Conservation (phyloP, 345 rosid species). For the Lumnitzera littorea region DNA sequence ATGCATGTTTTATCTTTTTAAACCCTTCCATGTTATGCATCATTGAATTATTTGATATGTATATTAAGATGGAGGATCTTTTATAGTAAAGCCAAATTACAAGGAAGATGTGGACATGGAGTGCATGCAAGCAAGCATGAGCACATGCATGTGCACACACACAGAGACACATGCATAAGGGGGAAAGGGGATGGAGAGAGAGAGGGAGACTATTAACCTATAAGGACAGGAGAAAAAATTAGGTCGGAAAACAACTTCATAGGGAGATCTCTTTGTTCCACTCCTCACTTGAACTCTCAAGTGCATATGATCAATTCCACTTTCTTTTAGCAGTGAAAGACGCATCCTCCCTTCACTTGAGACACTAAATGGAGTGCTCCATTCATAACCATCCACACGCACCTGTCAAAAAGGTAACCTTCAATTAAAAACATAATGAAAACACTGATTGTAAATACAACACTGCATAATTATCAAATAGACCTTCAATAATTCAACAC, state of each 20-base stretch:
- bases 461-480: constrained; percentile 1
- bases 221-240: constrained; percentile 78
- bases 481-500: constrained; percentile 72
- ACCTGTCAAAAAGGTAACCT: constrained; percentile 37
- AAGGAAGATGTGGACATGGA: too few relatives aligned
- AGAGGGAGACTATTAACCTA: constrained; percentile 42
- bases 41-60: too few relatives aligned
- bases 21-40: too few relatives aligned
- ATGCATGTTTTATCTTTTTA: too few relatives aligned
- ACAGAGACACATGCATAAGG: not conserved
- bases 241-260: constrained; percentile 86
- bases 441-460: not conserved
- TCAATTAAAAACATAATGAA: constrained; percentile 5
- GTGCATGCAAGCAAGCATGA: too few relatives aligned
- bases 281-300: constrained; percentile 79
- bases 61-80: too few relatives aligned
- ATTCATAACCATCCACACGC: constrained; percentile 63
- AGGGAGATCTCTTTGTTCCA: constrained; percentile 82
- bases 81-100: too few relatives aligned
- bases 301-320: constrained; percentile 45
- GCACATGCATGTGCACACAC: not conserved
- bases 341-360: constrained; percentile 75
- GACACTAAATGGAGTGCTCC: constrained; percentile 89
- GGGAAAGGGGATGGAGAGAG: not conserved
- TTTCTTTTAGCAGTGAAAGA: constrained; percentile 44